Evolutionary conservation across 768 basidiomycete genomes (phyloP), one percentile per base, ranked within the genome.

Genomic region (Obba rivulosa): DNA sequence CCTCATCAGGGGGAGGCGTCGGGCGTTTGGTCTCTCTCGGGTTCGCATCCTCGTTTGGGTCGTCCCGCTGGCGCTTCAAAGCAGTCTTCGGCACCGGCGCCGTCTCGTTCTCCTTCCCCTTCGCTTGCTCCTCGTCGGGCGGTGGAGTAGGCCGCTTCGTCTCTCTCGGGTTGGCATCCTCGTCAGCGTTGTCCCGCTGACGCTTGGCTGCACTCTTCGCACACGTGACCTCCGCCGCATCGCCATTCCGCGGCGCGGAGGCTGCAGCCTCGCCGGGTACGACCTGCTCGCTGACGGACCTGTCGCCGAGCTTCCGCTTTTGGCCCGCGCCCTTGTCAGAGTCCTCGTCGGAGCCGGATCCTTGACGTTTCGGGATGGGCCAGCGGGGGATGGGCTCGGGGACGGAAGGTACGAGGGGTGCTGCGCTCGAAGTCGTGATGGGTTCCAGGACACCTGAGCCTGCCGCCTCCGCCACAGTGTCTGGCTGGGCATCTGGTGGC

Each of bases 261-360:
- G 35, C 20, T 5, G 34, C 14, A 8, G 34, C 14, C 37, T 60
- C 62, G 4, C 43, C 56, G 4, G 57, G 56, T 7, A 56, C 43
- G 21, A 53, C 41, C 7, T 77, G 79, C 52, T 78, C 71, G 60
- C 85, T 87, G 1, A 81, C 74, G 20, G 78, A 83, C 39, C 85
- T 77, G 62, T 87, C 83, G 35, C 74, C 70, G 50, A 79, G 73
- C 58, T 87, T 87, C 54, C 87, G 79, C 64, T 86, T 87, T 48
- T 83, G 63, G 36, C 76, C 77, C 64, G 83, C 85, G 46, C 84
- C 83, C 45, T 59, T 53, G 4, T 67, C 64, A 28, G 64, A 63
- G 36, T 69, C 65, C 13, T 55, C 60, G 34, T 68, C 64, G 18
- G 58, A 62, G 7, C 43, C 48, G 53, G 8, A 52, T 13, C 4